Conservation (phyloP, 176 grass and related monocot genomes). For the Carex cristatella region DNA sequence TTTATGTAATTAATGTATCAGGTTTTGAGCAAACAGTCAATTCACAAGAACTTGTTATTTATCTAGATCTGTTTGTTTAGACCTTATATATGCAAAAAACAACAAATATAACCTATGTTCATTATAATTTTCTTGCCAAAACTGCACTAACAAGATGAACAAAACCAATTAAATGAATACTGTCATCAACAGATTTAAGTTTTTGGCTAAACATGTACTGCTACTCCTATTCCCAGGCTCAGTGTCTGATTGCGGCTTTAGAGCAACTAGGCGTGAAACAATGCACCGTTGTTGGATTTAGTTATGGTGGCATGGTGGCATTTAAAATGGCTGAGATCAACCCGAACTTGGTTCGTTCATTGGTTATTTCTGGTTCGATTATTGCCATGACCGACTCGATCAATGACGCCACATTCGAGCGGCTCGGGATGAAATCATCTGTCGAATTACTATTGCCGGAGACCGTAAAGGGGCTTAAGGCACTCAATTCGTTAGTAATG, state of each 20-base stretch:
- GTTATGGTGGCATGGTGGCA: conserved; percentile 91
- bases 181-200: neutral
- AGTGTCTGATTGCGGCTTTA: conserved; percentile 50
- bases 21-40: neutral
- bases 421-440: conserved; percentile 64
- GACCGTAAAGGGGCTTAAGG: conserved; percentile 72
- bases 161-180: neutral
- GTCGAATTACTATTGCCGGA: conserved; percentile 75
- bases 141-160: neutral
- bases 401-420: conserved; percentile 34
- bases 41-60: neutral
- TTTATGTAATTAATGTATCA: neutral
- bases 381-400: conserved; percentile 83
- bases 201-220: neutral
- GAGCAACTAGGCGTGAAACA: conserved; percentile 45
- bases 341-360: conserved; percentile 47
- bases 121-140: neutral
- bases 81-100: neutral
- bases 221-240: conserved; percentile 40
- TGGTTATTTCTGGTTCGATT: conserved; percentile 78
- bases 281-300: conserved; percentile 84
- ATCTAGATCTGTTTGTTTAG: neutral
- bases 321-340: conserved; percentile 86
- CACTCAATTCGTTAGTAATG: conserved; percentile 58
- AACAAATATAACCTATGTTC: neutral